Base-by-base conservation (phyloP, 139 green algal genomes). In the Chlorella vulgaris region DNA sequence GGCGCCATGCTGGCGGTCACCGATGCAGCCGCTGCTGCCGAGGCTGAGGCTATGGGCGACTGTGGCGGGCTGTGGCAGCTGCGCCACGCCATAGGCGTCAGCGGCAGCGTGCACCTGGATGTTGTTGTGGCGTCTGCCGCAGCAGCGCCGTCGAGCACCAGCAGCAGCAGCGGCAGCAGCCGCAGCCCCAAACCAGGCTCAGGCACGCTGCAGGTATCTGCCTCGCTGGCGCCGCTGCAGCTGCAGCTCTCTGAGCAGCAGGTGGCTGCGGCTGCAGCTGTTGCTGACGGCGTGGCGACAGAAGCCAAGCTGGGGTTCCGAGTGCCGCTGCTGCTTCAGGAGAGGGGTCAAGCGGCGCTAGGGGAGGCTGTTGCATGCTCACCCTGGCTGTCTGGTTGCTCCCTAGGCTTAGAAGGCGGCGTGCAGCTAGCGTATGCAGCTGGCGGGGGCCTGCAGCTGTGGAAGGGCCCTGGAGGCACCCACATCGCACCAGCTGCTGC, bases 221-320 rank as follows among this genome's bases (percentile, higher is more conserved):
- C 63, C 7, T 26, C 63, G 7, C 33, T 81, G 15, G 69, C 68
- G 29, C 70, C 60, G 2, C 15, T 74, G 26, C 47, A 69, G 47
- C 29, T 76, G 31, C 63, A 67, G 18, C 55, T 85, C 29, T 69
- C 83, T 35, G 83, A 53, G 13, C 10, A 47, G 7, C 83, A 87
- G 66, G 50, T 74, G 6, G 83, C 83, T 15, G 50, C 75, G 3
- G 10, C 82, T 22, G 33, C 39, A 13, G 71, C 80, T 7, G 68
- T 43, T 3, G 51, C 50, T 29, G 35, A 33, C 1, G 73, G 35
- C 7, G 29, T 69, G 1, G 53, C 63, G 2, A 43, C 71, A 28
- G 79, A 85, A 38, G 43, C 60, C 7, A 15, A 33, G 6, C 36
- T n/a, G 55, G 28, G 76, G 47, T 85, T 86, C 29, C 4, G 19